A percentile compares a stretch with the other conserved stretches of the same genome.
phyloP scores from a whole-genome alignment of 1,284 basidiomycete genomes.

The Apiotrichum montevideense region DNA sequence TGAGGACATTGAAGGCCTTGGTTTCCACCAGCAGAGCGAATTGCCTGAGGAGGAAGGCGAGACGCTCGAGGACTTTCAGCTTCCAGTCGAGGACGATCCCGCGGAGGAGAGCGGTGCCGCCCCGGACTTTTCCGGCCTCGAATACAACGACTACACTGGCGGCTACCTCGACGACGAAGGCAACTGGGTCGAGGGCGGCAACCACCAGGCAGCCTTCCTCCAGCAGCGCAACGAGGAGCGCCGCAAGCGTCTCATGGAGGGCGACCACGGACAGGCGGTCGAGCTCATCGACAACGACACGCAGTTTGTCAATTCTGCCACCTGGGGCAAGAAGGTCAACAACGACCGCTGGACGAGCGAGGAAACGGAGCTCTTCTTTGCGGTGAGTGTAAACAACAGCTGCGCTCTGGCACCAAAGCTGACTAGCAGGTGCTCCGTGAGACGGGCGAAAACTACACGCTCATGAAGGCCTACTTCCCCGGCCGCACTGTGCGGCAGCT shows the following conservation, averaged over 20 bases:
- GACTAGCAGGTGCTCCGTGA: slow-evolving; percentile 29
- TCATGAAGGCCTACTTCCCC: slow-evolving; percentile 42
- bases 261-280: slow-evolving; percentile 21
- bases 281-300: slow-evolving; percentile 32
- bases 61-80: slow-evolving; percentile 13
- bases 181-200: slow-evolving; percentile 13
- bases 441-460: slow-evolving; percentile 38
- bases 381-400: slow-evolving; percentile 17
- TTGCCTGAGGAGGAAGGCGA: slow-evolving; percentile 20
- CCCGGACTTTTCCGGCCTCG: slow-evolving; percentile 14
- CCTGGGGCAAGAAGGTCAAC: slow-evolving; percentile 22
- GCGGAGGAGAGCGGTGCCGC: neutral
- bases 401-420: too few relatives aligned
- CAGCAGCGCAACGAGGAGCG: slow-evolving; percentile 20
- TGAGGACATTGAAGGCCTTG: slow-evolving; percentile 24
- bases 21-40: slow-evolving; percentile 17
- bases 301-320: slow-evolving; percentile 30
- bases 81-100: slow-evolving; percentile 12
- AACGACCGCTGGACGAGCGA: slow-evolving; percentile 27
- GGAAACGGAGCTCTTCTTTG: slow-evolving; percentile 35
- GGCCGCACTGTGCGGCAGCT: slow-evolving; percentile 32
- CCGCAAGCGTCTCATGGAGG: slow-evolving; percentile 20
- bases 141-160: slow-evolving; percentile 9
- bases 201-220: neutral
- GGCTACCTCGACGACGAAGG: slow-evolving; percentile 17